Evolutionary conservation across 148 eudicot species (phyloP).

Genomic region (Fagopyrum esculentum): DNA sequence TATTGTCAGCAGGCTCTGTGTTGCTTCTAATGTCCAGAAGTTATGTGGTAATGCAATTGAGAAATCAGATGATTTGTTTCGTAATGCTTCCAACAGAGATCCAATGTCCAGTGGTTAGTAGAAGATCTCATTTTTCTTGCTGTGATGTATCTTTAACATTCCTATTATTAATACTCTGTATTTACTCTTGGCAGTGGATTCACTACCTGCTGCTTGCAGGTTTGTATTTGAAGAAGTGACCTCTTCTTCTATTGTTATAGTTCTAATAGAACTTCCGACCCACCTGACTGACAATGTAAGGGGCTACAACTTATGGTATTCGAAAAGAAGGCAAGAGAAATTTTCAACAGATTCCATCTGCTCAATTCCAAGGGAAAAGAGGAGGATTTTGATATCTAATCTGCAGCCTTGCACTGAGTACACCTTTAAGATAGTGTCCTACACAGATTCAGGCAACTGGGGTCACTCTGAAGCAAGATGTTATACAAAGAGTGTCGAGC

Average conservation of each 20-base stretch:
- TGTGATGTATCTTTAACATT: not conserved
- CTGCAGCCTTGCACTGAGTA: slow-evolving; percentile 88
- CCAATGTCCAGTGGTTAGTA: slow-evolving; percentile 39
- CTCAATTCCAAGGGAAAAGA: slow-evolving; percentile 47
- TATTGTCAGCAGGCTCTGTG: slow-evolving; percentile 78
- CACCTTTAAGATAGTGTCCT: slow-evolving; percentile 64
- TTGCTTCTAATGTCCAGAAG: slow-evolving; percentile 65
- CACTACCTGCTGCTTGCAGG: slow-evolving; percentile 94
- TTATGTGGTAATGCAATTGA: slow-evolving; percentile 74
- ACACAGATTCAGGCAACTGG: slow-evolving; percentile 61
- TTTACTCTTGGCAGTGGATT: slow-evolving; percentile 60
- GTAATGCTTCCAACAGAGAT: slow-evolving; percentile 25
- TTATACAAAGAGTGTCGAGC: slow-evolving; percentile 65
- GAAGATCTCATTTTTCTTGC: slow-evolving; percentile 4
- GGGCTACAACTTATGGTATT: slow-evolving; percentile 92
- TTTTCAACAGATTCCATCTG: slow-evolving; percentile 54
- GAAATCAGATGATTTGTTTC: slow-evolving; percentile 73
- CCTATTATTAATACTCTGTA: not conserved
- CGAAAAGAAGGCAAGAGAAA: slow-evolving; percentile 43
- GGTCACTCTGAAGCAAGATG: slow-evolving; percentile 91
- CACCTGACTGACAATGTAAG: slow-evolving; percentile 35
- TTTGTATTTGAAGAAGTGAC: slow-evolving; percentile 80
- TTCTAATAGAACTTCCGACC: slow-evolving; percentile 57
- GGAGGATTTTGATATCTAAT: slow-evolving; percentile 50
- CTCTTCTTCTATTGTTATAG: slow-evolving; percentile 64